Base-by-base conservation (phyloP, 768 basidiomycete species). In the Cystobasidium onofrii region DNA sequence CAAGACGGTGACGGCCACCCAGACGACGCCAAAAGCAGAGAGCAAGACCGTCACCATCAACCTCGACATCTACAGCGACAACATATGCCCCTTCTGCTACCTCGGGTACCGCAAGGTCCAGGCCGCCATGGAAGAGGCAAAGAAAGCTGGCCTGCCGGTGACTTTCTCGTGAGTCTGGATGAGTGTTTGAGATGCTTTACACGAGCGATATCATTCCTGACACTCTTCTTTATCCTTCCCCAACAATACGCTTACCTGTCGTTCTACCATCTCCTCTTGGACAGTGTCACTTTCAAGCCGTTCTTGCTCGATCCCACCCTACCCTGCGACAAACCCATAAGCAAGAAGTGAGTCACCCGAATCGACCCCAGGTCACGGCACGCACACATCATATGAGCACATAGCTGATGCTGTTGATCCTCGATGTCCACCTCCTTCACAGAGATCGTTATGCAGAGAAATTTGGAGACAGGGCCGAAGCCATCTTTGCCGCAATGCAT, bases 221-320 rank as follows among this genome's bases (percentile, higher is more conserved):
- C n/a, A n/a, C n/a, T n/a, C n/a, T n/a, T n/a, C n/a, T n/a, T n/a
- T n/a, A n/a, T n/a, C n/a, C n/a, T n/a, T n/a, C n/a, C n/a, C n/a
- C n/a, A n/a, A n/a, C n/a, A n/a, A n/a, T n/a, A n/a, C n/a, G n/a
- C n/a, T n/a, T n/a, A n/a, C n/a, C n/a, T n/a, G n/a, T n/a, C n/a
- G n/a, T n/a, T n/a, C n/a, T n/a, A n/a, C n/a, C n/a, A n/a, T n/a
- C n/a, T n/a, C n/a, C n/a, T n/a, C n/a, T 39, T 15, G 15, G 15
- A 39, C 64, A 73, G 64, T 1, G 33, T 78, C 31, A 36, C 41
- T 0, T 78, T 77, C 67, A 62, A 74, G 7, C 76, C 78, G 0
- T 78, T 78, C 76, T 69, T 74, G 23, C 78, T 78, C 64, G 78
- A 78, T 74, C 78, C 78, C 1, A 78, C 76, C 0, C 63, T 78